These are phyloP conservation scores for Phytophthora ohioensis DNA, from an alignment of 352 stramenopile genomes.

Conservation along the genomic window DNA sequence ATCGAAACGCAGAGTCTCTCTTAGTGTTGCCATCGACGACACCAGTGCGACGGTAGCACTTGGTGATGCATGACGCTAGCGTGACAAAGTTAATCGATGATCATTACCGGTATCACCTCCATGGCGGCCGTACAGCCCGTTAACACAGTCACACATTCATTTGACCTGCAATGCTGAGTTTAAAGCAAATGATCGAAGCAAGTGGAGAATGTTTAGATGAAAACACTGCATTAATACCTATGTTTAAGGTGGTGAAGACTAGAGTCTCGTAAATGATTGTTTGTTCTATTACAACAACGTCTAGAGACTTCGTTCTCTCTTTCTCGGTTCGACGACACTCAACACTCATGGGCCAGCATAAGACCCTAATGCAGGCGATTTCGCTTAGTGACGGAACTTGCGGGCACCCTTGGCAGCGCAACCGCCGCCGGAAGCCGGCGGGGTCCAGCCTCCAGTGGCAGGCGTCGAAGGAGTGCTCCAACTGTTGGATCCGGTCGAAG, in stretches of 20 bases:
- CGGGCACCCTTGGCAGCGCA: constrained; percentile 22
- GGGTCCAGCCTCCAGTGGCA: constrained; percentile 7
- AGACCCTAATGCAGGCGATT: neutral
- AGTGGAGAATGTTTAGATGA: neutral
- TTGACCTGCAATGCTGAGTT: neutral
- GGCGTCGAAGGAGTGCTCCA: constrained; percentile 15
- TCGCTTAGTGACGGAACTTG: constrained; percentile 37
- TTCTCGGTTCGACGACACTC: constrained; percentile 24
- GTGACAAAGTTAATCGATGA: neutral
- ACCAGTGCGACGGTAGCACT: neutral
- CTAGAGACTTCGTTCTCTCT: constrained; percentile 29
- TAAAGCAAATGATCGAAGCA: neutral
- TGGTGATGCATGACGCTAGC: neutral
- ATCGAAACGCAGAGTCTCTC: neutral
- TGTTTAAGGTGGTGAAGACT: constrained; percentile 14
- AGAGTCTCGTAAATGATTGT: constrained; percentile 12
- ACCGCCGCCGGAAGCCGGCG: constrained; percentile 10
- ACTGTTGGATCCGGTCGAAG: constrained; percentile 13
- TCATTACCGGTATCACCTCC: no score
- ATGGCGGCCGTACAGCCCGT: no score
- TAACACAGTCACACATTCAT: neutral
- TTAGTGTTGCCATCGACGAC: neutral
- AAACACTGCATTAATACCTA: constrained; percentile 7
- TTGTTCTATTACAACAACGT: constrained; percentile 34
- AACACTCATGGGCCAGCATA: constrained; percentile 22